These are phyloP conservation scores for Nelumbo lutea DNA, from an alignment of 164 flowering plant species.

Conservation along the genomic window DNA sequence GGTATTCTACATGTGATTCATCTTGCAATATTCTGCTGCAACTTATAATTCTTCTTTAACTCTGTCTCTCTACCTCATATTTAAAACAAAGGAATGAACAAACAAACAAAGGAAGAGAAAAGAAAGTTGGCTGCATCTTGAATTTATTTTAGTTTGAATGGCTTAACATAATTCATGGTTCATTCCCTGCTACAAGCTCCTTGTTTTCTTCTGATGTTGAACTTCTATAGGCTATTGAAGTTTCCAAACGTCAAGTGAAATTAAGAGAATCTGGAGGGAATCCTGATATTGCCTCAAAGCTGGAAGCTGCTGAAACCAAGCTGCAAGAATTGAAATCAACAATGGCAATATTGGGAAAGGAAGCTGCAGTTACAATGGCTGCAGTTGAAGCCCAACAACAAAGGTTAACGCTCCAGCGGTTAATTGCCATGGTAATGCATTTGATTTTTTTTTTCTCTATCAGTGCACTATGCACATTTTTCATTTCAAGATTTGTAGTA, in stretches of 20 bases:
- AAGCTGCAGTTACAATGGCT: constrained; percentile 92
- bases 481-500: background rate
- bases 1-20: no score
- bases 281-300: constrained; percentile 50
- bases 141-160: no score
- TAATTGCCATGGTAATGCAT: constrained; percentile 69
- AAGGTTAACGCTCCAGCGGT: constrained; percentile 81
- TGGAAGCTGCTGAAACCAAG: constrained; percentile 78
- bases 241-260: constrained; percentile 71
- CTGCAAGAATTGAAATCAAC: constrained; percentile 82
- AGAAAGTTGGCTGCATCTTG: no score
- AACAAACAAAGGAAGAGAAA: no score
- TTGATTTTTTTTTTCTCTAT: background rate
- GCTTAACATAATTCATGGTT: background rate
- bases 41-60: no score
- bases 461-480: background rate
- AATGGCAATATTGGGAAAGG: constrained; percentile 75
- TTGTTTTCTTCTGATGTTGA: constrained; percentile 9
- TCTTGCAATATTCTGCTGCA: no score
- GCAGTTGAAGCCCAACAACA: constrained; percentile 98
- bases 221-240: constrained; percentile 76
- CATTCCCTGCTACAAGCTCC: background rate
- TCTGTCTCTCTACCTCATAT: no score
- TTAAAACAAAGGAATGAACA: no score
- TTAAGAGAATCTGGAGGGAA: constrained; percentile 62